Evolutionary conservation across 2,329 filamentous ascomycete genomes (phyloP).

Genomic region (Davidsoniella eucalypti): DNA sequence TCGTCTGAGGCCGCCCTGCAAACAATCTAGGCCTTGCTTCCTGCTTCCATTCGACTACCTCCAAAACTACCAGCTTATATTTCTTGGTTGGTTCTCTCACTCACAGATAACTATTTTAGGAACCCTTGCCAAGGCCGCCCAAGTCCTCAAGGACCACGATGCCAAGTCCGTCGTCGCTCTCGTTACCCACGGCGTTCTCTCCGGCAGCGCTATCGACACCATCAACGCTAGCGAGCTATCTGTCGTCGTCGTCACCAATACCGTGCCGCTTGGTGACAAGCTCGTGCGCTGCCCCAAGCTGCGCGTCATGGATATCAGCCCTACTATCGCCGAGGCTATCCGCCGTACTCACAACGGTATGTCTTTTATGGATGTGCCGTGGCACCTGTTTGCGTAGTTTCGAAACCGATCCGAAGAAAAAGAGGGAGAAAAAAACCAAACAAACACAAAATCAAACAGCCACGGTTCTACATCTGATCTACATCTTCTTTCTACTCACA

Average conservation of each 20-base stretch:
- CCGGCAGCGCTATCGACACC: conserved; percentile 73
- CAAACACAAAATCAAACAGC: background rate
- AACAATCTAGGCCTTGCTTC: background rate
- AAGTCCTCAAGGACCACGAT: conserved; percentile 72
- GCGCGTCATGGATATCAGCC: conserved; percentile 81
- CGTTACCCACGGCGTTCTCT: conserved; percentile 85
- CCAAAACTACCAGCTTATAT: too few species aligned
- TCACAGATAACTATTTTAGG: background rate
- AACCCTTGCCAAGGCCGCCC: conserved; percentile 58
- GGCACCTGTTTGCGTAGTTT: background rate
- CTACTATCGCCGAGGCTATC: conserved; percentile 59
- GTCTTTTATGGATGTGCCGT: conserved; percentile 10
- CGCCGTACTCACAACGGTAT: conserved; percentile 51
- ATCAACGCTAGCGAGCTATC: conserved; percentile 63
- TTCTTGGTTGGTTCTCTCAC: too few species aligned
- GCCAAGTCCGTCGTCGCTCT: conserved; percentile 84
- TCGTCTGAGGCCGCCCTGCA: background rate
- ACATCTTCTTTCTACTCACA: background rate
- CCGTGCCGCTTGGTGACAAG: conserved; percentile 44
- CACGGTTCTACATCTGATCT: background rate
- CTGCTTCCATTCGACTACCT: too few species aligned
- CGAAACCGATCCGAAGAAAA: background rate
- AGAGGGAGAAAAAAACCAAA: background rate
- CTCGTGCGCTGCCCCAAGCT: conserved; percentile 62
- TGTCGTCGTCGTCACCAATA: conserved; percentile 81